phyloP scores from a whole-genome alignment of 192 early-diverging fungal species.

The Cladochytrium replicatum region DNA sequence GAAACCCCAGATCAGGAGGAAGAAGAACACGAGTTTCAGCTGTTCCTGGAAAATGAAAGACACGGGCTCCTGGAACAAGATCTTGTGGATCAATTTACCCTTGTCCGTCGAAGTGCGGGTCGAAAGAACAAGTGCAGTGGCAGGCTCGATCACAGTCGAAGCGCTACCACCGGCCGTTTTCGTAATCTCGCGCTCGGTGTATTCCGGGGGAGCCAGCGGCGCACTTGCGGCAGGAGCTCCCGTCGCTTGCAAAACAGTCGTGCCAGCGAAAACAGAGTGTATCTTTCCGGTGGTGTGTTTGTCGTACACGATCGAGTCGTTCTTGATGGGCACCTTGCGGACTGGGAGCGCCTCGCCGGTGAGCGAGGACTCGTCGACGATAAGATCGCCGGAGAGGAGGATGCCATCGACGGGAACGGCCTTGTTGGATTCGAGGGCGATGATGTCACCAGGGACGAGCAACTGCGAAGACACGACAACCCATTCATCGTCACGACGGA shows the following conservation, averaged over 20 bases:
- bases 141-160: too few relatives aligned
- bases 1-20: slow-evolving; percentile 58
- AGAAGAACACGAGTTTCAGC: slow-evolving; percentile 55
- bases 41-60: slow-evolving; percentile 74
- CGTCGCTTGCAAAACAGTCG: slow-evolving; percentile 49
- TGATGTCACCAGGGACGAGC: slow-evolving; percentile 52
- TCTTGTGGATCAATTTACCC: slow-evolving; percentile 63
- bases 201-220: slow-evolving; percentile 4
- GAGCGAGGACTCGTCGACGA: slow-evolving; percentile 64
- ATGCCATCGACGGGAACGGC: slow-evolving; percentile 59
- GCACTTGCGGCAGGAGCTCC: too few relatives aligned
- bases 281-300: slow-evolving; percentile 28
- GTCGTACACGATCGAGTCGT: too few relatives aligned
- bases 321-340: slow-evolving; percentile 26
- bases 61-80: slow-evolving; percentile 58
- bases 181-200: too few relatives aligned
- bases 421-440: slow-evolving; percentile 32
- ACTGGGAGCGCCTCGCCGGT: slow-evolving; percentile 60
- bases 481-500: slow-evolving; percentile 41
- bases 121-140: slow-evolving; percentile 48
- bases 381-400: slow-evolving; percentile 55
- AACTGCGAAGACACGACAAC: slow-evolving; percentile 26
- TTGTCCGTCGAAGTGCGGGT: slow-evolving; percentile 61
- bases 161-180: too few relatives aligned
- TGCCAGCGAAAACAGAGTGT: slow-evolving; percentile 61